A percentile compares a stretch with the other conserved stretches of the same genome.
Conservation (phyloP, 805 yeast genomes). For the Blastobotrys parvus region DNA sequence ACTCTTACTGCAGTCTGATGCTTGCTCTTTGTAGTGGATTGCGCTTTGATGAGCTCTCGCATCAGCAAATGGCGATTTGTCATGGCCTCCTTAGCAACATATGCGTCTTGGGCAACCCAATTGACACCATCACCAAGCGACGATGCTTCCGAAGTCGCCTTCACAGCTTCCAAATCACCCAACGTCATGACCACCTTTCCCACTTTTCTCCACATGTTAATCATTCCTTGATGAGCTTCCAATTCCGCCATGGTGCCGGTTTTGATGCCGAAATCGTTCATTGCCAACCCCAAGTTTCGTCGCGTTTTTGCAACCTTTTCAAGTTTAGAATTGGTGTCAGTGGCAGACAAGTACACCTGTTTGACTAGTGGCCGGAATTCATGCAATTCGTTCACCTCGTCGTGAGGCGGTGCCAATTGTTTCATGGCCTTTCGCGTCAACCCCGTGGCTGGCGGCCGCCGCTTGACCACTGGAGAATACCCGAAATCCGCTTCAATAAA, state of each 20-base stretch:
- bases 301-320: conserved; percentile 44
- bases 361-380: conserved; percentile 83
- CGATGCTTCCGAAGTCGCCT: conserved; percentile 64
- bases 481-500: conserved; percentile 74
- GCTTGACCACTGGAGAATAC: conserved; percentile 52
- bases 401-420: conserved; percentile 87
- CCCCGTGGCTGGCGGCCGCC: conserved; percentile 71
- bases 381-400: conserved; percentile 71
- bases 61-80: conserved; percentile 88
- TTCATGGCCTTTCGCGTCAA: conserved; percentile 81
- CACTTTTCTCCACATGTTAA: conserved; percentile 67
- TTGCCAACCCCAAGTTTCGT: conserved; percentile 44
- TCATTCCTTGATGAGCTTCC: conserved; percentile 66
- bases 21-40: conserved; percentile 57
- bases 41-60: conserved; percentile 81
- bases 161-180: conserved; percentile 70
- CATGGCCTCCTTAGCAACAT: conserved; percentile 81
- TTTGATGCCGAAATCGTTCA: conserved; percentile 42
- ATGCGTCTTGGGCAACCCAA: conserved; percentile 63
- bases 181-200: conserved; percentile 58
- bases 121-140: conserved; percentile 68
- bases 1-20: conserved; percentile 63
- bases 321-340: conserved; percentile 44
- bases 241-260: conserved; percentile 27
- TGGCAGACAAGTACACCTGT: conserved; percentile 52